Evolutionary conservation across 2,329 filamentous ascomycete species (phyloP).

Genomic region (Cephalotrichum gorgonifer): DNA sequence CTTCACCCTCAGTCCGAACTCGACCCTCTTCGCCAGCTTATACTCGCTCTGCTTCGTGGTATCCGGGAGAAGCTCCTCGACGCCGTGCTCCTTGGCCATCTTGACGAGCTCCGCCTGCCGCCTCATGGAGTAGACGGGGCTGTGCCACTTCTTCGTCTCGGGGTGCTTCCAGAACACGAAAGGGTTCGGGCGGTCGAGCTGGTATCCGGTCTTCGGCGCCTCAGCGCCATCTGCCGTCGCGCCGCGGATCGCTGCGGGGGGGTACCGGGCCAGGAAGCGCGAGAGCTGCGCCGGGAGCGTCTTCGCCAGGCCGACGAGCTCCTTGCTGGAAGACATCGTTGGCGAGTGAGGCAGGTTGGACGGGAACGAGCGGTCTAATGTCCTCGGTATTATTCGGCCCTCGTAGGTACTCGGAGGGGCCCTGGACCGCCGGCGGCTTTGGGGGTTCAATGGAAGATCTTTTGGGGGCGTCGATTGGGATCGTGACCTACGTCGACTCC

Average conservation of each 20-base stretch:
- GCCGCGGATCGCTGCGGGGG: conserved; percentile 54
- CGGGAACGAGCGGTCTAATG: neutral
- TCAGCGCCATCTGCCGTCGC: conserved; percentile 26
- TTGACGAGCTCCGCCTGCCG: conserved; percentile 88
- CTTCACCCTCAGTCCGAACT: conserved; percentile 75
- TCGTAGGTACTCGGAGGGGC: neutral
- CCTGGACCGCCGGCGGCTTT: neutral
- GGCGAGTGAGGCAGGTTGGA: too few species aligned
- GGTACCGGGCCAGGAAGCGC: conserved; percentile 84
- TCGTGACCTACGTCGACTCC: neutral
- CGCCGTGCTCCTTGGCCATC: conserved; percentile 65
- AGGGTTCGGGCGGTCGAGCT: conserved; percentile 57
- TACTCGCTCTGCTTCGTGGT: conserved; percentile 66
- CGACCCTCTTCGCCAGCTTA: conserved; percentile 59
- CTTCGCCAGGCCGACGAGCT: conserved; percentile 51
- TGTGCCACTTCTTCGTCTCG: conserved; percentile 70
- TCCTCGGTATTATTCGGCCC: neutral
- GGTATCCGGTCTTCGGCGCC: conserved; percentile 34
- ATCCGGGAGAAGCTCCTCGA: conserved; percentile 70
- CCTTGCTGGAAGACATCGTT: conserved; percentile 24
- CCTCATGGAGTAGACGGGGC: conserved; percentile 72
- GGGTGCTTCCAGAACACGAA: conserved; percentile 75
- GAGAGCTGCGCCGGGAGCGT: conserved; percentile 67
- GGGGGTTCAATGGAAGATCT: neutral
- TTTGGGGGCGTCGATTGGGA: neutral